Percentiles rank a stretch among this genome's conserved stretches.
phyloP scores from a whole-genome alignment of 306 rosid species.

The Trichosanthes truncata region DNA sequence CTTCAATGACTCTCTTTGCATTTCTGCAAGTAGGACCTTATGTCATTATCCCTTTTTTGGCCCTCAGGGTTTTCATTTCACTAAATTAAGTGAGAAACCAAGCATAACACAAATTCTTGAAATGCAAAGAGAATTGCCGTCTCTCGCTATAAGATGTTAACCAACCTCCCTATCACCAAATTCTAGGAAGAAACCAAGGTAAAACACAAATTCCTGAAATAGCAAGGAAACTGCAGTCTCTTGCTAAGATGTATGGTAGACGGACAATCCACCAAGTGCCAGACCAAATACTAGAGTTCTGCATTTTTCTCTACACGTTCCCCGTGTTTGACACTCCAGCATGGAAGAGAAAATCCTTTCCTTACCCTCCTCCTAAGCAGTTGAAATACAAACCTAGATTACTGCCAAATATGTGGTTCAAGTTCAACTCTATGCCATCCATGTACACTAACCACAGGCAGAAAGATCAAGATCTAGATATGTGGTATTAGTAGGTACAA shows the following conservation, averaged over 20 bases:
- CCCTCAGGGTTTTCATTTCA: not conserved
- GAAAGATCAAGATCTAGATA: not conserved
- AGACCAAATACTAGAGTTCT: not conserved
- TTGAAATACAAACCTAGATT: not conserved
- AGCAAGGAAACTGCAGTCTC: not conserved
- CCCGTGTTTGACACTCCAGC: not conserved
- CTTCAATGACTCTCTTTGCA: not conserved
- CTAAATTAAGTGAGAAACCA: not conserved
- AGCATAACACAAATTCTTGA: not conserved
- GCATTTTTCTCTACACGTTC: not conserved
- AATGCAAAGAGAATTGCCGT: not conserved
- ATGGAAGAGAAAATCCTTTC: not conserved
- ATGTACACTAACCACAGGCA: not conserved
- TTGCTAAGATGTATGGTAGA: not conserved
- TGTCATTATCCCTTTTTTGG: not conserved
- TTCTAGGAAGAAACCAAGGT: not conserved
- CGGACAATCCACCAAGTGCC: not conserved
- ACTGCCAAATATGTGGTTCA: not conserved
- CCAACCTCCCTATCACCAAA: not conserved
- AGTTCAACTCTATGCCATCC: not conserved
- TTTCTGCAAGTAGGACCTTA: not conserved
- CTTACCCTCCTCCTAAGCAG: not conserved
- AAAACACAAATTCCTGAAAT: not conserved
- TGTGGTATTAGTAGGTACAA: not conserved
- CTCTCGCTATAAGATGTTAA: not conserved